Evolutionary conservation across 495 filamentous ascomycete genomes (phyloP), one percentile per base, ranked within the genome.

Genomic region (Eremomyces bilateralis): DNA sequence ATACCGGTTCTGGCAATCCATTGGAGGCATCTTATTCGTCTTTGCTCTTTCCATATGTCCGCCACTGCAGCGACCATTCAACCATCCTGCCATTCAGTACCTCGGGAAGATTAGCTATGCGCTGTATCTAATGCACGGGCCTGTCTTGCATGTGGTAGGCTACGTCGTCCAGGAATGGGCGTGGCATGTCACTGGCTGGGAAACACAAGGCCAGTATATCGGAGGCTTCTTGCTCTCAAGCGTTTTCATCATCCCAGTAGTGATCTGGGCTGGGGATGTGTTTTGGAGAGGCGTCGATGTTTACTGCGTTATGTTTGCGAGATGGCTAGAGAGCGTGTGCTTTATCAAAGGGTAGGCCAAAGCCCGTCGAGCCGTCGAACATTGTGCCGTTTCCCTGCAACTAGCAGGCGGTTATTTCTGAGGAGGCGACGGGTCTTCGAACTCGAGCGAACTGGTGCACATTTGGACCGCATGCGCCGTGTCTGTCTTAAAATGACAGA

Each of bases 221-320:
- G 21, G 63, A 2, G 61, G 65, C 2, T 64, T 67, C 47, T 38
- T 67, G 15, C 40, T 64, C 4, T 59, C 60, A 10, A 59, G 67
- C 47, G 45, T 50, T 20, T 52, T 71, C 32, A 53, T 65, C 27
- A 52, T 61, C 4, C 59, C 62, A 2, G 32, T 69, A n/a, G 54
- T 62, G 1, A 53, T 74, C 5, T 72, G 65, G 64, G 49, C 54
- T 1, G 67, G 61, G 2, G 67, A 74, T 48, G 29, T 74, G 3
- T 71, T 71, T 41, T 71, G 65, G 63, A 51, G 65, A 1, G 52
- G 48, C 2, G 61, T 75, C 5, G 71, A 74, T 41, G 55, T 57
- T n/a, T 65, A 61, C 8, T 61, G 68, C 29, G 67, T 72, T 3
- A 59, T 52, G 32, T 54, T 73, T 36, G 63, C 65, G 12, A 58